These are phyloP conservation scores for Rehmannia glutinosa DNA, from an alignment of 257 asterid genomes.

Conservation along the genomic window DNA sequence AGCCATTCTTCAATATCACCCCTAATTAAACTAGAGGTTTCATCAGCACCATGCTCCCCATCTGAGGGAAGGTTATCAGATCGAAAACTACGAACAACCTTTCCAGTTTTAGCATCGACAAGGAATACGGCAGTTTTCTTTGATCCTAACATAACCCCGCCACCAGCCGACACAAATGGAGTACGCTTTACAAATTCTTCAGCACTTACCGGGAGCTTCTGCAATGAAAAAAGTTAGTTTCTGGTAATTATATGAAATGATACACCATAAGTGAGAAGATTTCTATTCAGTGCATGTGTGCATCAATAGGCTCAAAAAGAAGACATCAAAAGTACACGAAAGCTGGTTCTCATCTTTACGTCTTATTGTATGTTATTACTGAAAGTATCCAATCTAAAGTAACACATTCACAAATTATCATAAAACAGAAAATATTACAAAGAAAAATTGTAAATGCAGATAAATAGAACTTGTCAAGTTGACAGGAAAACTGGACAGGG, in stretches of 20 bases:
- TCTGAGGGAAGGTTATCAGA: slow-evolving; percentile 50
- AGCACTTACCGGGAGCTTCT: slow-evolving; percentile 57
- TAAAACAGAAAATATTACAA: too few species aligned
- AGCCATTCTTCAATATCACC: slow-evolving; percentile 46
- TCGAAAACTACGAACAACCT: slow-evolving; percentile 47
- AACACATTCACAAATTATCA: too few species aligned
- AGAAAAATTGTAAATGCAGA: too few species aligned
- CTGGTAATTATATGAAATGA: background rate
- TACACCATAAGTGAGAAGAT: background rate
- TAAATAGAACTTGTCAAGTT: too few species aligned
- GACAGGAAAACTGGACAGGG: too few species aligned
- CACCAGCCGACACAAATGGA: slow-evolving; percentile 60
- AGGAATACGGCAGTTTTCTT: slow-evolving; percentile 70
- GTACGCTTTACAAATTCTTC: slow-evolving; percentile 70
- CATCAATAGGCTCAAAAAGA: background rate
- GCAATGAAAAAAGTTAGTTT: slow-evolving; percentile 16
- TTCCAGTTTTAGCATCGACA: slow-evolving; percentile 73
- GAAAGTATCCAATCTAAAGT: background rate
- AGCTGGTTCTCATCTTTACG: background rate
- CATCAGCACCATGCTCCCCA: slow-evolving; percentile 35
- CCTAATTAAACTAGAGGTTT: slow-evolving; percentile 43
- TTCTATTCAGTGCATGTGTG: background rate
- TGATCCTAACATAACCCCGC: slow-evolving; percentile 76
- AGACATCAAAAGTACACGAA: background rate
- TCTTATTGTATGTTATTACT: background rate